A percentile compares a stretch with the other conserved stretches of the same genome.
Evolutionary conservation across 495 filamentous ascomycete species (phyloP).

Genomic region (Neurospora terricola): DNA sequence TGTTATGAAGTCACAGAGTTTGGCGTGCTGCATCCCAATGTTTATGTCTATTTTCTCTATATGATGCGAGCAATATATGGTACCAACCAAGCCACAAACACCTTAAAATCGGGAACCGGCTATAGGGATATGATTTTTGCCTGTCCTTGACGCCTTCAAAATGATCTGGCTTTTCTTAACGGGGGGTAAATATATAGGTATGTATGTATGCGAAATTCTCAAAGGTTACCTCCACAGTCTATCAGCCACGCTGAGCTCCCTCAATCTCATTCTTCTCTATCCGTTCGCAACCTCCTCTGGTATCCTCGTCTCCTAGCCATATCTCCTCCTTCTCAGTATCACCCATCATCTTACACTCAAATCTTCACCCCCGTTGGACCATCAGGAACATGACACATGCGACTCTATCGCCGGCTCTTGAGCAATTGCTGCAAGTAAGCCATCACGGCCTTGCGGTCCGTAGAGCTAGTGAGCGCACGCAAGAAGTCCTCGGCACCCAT

Average conservation of each 20-base stretch:
- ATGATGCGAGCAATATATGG: neutral
- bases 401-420: slow-evolving; percentile 24
- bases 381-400: neutral
- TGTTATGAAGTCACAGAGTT: no score
- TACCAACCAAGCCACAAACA: neutral
- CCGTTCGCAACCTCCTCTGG: neutral
- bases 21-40: no score
- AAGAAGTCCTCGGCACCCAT: slow-evolving; percentile 40
- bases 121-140: neutral
- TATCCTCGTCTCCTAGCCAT: neutral
- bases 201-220: neutral
- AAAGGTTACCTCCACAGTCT: neutral
- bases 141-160: neutral
- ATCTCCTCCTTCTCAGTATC: neutral
- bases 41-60: neutral
- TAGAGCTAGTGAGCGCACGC: slow-evolving; percentile 36
- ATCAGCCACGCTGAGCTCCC: neutral
- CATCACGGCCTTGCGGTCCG: slow-evolving; percentile 40
- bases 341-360: neutral
- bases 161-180: neutral
- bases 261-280: neutral
- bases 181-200: neutral
- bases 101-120: neutral
- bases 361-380: neutral
- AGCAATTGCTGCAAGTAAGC: slow-evolving; percentile 36